A percentile compares a stretch with the other conserved stretches of the same genome.
Evolutionary conservation across 129 eudicot genomes (phyloP).

Genomic region (Tanacetum coccineum): DNA sequence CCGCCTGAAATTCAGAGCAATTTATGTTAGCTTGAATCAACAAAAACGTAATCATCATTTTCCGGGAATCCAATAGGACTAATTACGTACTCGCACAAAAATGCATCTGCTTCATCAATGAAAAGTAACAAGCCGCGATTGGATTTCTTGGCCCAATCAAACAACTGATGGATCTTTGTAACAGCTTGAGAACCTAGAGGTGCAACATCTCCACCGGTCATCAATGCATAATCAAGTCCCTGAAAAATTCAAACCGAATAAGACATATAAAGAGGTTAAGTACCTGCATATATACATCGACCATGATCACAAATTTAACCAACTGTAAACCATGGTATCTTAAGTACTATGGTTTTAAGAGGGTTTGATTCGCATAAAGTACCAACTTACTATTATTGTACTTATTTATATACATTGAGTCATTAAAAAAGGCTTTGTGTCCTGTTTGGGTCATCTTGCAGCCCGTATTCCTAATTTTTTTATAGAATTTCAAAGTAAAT

Average conservation of each 20-base stretch:
- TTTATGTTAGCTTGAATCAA: not conserved
- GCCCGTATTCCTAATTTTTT: too few species aligned
- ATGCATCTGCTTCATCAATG: conserved; percentile 99
- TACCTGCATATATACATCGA: too few species aligned
- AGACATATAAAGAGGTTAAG: not conserved
- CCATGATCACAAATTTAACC: too few species aligned
- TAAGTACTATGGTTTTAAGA: not conserved
- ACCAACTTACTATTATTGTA: too few species aligned
- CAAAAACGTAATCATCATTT: not conserved
- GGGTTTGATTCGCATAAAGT: too few species aligned
- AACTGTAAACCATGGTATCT: not conserved
- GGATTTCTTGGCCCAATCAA: conserved; percentile 96
- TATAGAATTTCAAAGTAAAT: not conserved
- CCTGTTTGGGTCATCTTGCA: too few species aligned
- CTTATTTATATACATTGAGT: too few species aligned
- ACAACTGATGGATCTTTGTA: conserved; percentile 91
- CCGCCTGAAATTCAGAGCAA: conserved; percentile 44
- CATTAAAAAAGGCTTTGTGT: too few species aligned
- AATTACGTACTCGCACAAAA: conserved; percentile 90
- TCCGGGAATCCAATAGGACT: not conserved
- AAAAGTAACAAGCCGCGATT: conserved; percentile 84
- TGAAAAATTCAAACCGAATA: conserved; percentile 25
- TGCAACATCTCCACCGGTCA: conserved; percentile 99
- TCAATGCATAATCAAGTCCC: conserved; percentile 99
- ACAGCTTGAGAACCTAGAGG: conserved; percentile 99